Evolutionary conservation across 192 early-diverging fungal species (phyloP).

Genomic region (Jimgerdemannia lactiflua): DNA sequence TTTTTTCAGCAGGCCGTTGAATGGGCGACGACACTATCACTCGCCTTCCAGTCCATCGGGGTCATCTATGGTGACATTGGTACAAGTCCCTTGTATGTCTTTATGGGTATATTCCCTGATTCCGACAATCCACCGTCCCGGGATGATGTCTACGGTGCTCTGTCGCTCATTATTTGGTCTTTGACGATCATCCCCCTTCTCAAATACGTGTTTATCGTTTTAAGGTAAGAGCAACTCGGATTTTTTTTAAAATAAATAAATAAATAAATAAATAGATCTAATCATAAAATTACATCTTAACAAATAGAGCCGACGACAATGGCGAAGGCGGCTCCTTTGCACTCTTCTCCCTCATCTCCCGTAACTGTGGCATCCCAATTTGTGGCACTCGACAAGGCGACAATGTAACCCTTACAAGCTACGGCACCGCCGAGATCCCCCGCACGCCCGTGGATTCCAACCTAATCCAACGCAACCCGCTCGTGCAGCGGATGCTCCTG

Average conservation of each 20-base stretch:
- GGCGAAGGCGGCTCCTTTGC: slow-evolving; percentile 60
- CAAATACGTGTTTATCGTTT: slow-evolving; percentile 42
- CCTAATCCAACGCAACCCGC: no score
- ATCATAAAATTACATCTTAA: slow-evolving; percentile 10
- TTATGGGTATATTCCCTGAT: slow-evolving; percentile 3
- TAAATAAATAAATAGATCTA: slow-evolving; percentile 7
- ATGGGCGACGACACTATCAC: neutral
- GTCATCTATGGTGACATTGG: slow-evolving; percentile 50
- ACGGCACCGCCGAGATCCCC: no score
- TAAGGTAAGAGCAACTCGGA: slow-evolving; percentile 1
- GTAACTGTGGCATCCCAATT: slow-evolving; percentile 4
- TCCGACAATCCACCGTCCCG: neutral
- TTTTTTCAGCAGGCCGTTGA: no score
- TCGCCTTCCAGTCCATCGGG: slow-evolving; percentile 17
- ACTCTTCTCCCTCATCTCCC: slow-evolving; percentile 41
- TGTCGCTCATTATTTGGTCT: slow-evolving; percentile 50
- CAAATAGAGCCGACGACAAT: slow-evolving; percentile 48
- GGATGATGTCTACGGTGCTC: slow-evolving; percentile 30
- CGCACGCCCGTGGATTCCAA: no score
- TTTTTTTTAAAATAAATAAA: slow-evolving; percentile 22
- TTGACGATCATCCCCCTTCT: slow-evolving; percentile 40
- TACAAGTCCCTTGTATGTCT: slow-evolving; percentile 54
- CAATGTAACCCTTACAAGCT: no score
- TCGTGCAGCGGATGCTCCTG: no score
- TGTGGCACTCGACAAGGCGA: no score